Base-by-base conservation (phyloP, 257 asterid genomes). In the Solanum okadae region DNA sequence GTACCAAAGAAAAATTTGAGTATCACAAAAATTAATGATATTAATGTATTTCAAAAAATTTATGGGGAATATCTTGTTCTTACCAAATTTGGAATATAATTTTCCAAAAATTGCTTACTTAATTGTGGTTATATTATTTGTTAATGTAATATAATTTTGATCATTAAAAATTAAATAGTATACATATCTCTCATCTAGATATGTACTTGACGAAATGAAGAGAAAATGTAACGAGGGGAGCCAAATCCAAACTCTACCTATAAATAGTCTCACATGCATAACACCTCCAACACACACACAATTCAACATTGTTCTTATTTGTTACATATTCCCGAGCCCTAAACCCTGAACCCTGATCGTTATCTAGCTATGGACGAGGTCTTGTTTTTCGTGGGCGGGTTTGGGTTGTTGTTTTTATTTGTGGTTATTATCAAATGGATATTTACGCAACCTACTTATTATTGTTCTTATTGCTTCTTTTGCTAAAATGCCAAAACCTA, bases 41-140 rank as follows among this genome's bases (percentile, higher is more conserved):
- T 6, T 6, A 1, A 56, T 56, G 10, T 18, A 18, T 0, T 18
- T 56, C n/a, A 1, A 18, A 18, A 18, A 0, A 0, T 2, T 56
- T 56, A 10, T 18, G n/a, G n/a, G 11, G n/a, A 56, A 56, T 56
- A 56, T 18, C 65, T 56, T 56, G n/a, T 18, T 56, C 65, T 56
- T 56, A 1, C 10, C 65, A 1, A 56, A 18, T 1, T 56, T 56
- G 65, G 9, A 52, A 0, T 0, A 16, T 52, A 52, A 0, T 52
- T 52, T 52, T 52, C 10, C 63, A 15, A 49, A 5, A 2, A 2
- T 15, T 52, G 1, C 5, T 14, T 1, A 16, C 23, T 52, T 52
- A 52, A 52, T 52, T 52, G 7, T 52, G 63, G 23, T 52, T 52
- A 52, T 52, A 16, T 0, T 52, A 52, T 52, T 52, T 52, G 1